Evolutionary conservation across 768 basidiomycete genomes (phyloP), one percentile per base, ranked within the genome.

Genomic region (Psilocybe subaeruginosa): DNA sequence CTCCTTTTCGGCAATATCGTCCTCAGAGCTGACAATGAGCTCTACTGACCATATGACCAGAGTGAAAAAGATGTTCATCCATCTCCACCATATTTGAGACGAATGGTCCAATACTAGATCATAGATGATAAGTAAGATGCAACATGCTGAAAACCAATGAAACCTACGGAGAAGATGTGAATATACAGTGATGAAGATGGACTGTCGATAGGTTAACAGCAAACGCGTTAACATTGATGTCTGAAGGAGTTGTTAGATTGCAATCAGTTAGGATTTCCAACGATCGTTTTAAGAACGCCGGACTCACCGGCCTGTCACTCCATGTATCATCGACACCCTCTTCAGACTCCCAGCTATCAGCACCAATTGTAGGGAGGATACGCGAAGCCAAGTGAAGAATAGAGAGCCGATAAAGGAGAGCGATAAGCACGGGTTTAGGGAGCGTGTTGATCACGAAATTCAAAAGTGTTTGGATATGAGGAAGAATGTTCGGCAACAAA

Each of bases 41-140:
- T 94, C 93, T 23, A 94, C 78, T 9, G 89, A 86, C 93, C 93
- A 95, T 45, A 93, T 82, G 27, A 88, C 79, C 30, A 95, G 80
- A 3, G 91, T 93, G 74, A 94, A 90, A 77, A 93, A 92, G 35
- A 95, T 88, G 69, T 92, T 92, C 79, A 89, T 88, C 92, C 93
- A 94, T 63, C 93, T 84, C 90, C 93, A 94, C 93, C 93, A 95
- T 52, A 93, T 85, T 70, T 94, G 93, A n/a, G 91, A 92, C 17
- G 92, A 90, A 69, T 92, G 90, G 68, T 95, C 93, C 56, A 95
- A 78, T 48, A 95, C 93, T 93, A 56, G 4, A 49, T 66, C 48
- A 11, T 27, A n/a, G 9, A 62, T 54, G 39, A 45, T 47, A 8
- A 58, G 23, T 30, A 47, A 59, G 37, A 14, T 23, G 54, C 31